Conservation (phyloP, 2,329 filamentous ascomycete species). For the Neofusicoccum sp. region DNA sequence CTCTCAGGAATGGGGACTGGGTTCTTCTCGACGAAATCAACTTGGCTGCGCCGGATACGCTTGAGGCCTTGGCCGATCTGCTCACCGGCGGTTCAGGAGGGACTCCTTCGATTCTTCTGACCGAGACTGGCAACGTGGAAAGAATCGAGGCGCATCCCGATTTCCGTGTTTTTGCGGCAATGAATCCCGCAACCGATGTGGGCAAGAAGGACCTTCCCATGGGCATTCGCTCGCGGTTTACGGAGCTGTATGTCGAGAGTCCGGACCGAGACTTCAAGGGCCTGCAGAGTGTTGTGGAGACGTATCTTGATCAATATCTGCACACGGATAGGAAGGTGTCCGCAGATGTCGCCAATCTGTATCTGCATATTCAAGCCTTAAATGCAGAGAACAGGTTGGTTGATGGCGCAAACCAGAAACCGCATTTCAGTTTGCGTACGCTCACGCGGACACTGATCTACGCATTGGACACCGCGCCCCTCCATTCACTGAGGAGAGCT, state of each 20-base stretch:
- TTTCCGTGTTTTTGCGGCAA: constrained; percentile 95
- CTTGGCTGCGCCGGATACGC: constrained; percentile 87
- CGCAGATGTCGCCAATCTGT: constrained; percentile 81
- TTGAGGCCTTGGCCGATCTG: constrained; percentile 91
- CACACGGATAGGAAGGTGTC: constrained; percentile 59
- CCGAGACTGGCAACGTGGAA: constrained; percentile 92
- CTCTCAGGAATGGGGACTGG: constrained; percentile 96
- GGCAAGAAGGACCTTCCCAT: constrained; percentile 93
- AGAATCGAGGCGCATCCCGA: constrained; percentile 86
- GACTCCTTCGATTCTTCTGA: constrained; percentile 80
- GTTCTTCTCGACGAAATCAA: constrained; percentile 97
- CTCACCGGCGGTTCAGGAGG: constrained; percentile 72
- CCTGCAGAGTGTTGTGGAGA: constrained; percentile 82
- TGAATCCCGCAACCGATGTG: constrained; percentile 98
- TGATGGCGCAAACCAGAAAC: constrained; percentile 92
- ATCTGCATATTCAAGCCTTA: constrained; percentile 82
- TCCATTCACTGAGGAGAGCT: constrained; percentile 82
- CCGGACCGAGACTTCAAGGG: constrained; percentile 87
- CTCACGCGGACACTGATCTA: constrained; percentile 89
- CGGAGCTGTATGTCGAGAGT: constrained; percentile 90
- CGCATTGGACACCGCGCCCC: constrained; percentile 78
- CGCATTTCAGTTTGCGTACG: constrained; percentile 95
- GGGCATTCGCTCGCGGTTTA: constrained; percentile 88
- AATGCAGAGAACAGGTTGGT: constrained; percentile 83
- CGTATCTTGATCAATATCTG: constrained; percentile 76